Evolutionary conservation across 2,329 filamentous ascomycete species (phyloP).

Genomic region (Clarireedia homoeocarpa): DNA sequence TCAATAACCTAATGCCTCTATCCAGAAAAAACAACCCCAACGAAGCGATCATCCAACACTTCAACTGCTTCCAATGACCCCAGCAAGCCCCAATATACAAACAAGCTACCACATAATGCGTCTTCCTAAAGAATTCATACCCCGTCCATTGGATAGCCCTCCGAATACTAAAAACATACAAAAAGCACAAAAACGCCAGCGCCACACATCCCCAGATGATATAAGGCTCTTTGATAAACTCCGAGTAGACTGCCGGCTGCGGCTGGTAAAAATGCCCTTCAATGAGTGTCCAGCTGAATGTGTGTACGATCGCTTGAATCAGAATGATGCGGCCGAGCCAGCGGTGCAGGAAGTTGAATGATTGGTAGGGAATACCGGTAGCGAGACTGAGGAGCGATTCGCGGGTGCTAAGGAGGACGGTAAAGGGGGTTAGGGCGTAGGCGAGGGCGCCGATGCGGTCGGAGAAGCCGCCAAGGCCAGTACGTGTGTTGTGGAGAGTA

Average conservation of each 20-base stretch:
- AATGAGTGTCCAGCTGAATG: conserved; percentile 61
- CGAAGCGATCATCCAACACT: conserved; percentile 44
- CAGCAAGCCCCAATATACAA: conserved; percentile 69
- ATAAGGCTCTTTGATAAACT: conserved; percentile 56
- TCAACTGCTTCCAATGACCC: conserved; percentile 63
- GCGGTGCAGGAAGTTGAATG: conserved; percentile 70
- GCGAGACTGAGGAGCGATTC: conserved; percentile 63
- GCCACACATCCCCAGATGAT: conserved; percentile 66
- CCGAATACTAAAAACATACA: conserved; percentile 51
- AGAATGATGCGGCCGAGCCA: conserved; percentile 71
- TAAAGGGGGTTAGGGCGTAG: conserved; percentile 66
- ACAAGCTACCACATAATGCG: conserved; percentile 59
- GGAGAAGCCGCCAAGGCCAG: conserved; percentile 57
- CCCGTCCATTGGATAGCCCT: conserved; percentile 58
- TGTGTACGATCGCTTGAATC: conserved; percentile 59
- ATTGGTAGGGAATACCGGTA: conserved; percentile 68
- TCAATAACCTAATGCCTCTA: conserved; percentile 47
- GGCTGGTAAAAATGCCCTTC: conserved; percentile 63
- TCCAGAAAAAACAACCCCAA: conserved; percentile 61
- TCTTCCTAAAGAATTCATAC: conserved; percentile 71
- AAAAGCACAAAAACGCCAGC: conserved; percentile 52
- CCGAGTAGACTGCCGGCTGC: conserved; percentile 50
- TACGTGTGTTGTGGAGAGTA: conserved; percentile 54
- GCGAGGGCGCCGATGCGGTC: conserved; percentile 64
- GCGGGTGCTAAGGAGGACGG: conserved; percentile 57